Conservation (phyloP, 768 basidiomycete genomes). For the Tylopilus vinaceipallidus region DNA sequence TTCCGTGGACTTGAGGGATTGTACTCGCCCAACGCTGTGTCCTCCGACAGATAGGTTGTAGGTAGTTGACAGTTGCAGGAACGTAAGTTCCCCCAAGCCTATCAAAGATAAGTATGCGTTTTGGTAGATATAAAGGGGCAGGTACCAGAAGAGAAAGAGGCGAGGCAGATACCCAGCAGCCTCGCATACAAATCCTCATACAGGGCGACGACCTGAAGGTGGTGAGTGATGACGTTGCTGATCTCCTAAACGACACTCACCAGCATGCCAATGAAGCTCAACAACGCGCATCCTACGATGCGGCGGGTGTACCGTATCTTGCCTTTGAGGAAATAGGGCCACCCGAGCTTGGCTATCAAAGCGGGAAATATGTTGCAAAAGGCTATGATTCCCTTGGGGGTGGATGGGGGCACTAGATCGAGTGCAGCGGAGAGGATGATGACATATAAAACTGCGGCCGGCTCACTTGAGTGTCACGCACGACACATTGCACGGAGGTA, state of each 20-base stretch:
- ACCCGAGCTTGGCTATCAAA: slow-evolving; percentile 82
- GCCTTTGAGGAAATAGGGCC: slow-evolving; percentile 90
- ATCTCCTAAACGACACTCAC: slow-evolving; percentile 43
- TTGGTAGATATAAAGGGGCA: slow-evolving; percentile 2
- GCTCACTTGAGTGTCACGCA: neutral
- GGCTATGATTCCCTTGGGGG: slow-evolving; percentile 91
- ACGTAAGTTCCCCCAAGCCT: slow-evolving; percentile 94
- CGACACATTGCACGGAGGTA: neutral
- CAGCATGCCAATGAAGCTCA: slow-evolving; percentile 85
- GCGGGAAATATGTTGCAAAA: slow-evolving; percentile 95
- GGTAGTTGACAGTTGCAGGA: slow-evolving; percentile 87
- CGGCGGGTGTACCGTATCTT: slow-evolving; percentile 78
- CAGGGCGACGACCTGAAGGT: slow-evolving; percentile 66
- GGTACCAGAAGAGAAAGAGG: slow-evolving; percentile 85
- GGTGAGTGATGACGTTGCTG: neutral
- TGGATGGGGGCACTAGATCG: slow-evolving; percentile 87
- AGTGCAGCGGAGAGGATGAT: slow-evolving; percentile 95
- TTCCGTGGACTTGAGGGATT: neutral
- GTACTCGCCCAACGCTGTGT: slow-evolving; percentile 72
- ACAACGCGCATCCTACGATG: slow-evolving; percentile 66
- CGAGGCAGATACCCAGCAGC: slow-evolving; percentile 76
- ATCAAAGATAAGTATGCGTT: slow-evolving; percentile 6
- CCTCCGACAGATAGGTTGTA: slow-evolving; percentile 73
- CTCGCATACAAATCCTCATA: slow-evolving; percentile 66
- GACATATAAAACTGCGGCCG: slow-evolving; percentile 77